Base-by-base conservation (phyloP, 495 filamentous ascomycete genomes). In the Talaromyces trachyspermus region DNA sequence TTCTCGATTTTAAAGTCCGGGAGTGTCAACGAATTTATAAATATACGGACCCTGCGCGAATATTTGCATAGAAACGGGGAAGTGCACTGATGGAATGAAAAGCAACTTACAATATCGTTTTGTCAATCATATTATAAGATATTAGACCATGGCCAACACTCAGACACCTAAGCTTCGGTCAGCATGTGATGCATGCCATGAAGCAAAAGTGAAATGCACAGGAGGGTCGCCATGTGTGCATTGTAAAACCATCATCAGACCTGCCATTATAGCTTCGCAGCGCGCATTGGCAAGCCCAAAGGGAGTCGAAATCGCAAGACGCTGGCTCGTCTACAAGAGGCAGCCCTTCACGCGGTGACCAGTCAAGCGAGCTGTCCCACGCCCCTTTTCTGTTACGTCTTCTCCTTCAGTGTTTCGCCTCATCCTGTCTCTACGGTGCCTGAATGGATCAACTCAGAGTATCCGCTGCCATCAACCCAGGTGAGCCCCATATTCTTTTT, bases 181-280 rank as follows among this genome's bases (percentile, higher is more conserved):
- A 27, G 48, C 46, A 17, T 54, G 51, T 26, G 46, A 52, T 18
- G 45, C 43, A 32, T 52, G 50, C 30, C 50, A 52, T 22, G 45
- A 35, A 15, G 50, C 50, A 11, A 52, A 52, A 15, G 38, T 52
- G 6, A 48, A 45, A 19, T 52, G 50, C 29, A 43, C 36, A 22
- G 50, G 50, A 17, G 50, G 44, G 3, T 35, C 24, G n/a, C 50
- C 50, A 11, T 52, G 50, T 38, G 29, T 46, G 27, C 36, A 39
- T 22, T 52, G 50, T 26, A 39, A 45, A 49, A 32, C 36, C 37
- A 39, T 20, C 32, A 37, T 14, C 37, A 40, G 14, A 27, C 10
- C 11, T 52, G 50, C 18, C 45, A 43, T 23, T 52, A 52, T 30
- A 52, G 50, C 24, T 33, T 30, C 19, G 40, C 32, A 24, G 45